Evolutionary conservation across 305 asterid species (phyloP).

Genomic region (Fraxinus xanthoxyloides): DNA sequence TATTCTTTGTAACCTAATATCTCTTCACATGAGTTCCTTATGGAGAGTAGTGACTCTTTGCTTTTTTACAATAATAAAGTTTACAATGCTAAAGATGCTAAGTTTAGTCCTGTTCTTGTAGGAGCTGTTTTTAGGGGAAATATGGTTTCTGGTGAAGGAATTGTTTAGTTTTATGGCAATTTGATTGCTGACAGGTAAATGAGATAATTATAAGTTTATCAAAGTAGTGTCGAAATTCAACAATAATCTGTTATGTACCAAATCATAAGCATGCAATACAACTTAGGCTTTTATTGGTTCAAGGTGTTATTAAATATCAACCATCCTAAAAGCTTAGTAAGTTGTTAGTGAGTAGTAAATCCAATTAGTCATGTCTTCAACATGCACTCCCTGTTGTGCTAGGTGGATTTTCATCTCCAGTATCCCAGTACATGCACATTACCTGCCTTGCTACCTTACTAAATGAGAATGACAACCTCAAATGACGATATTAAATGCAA

Average conservation of each 20-base stretch:
- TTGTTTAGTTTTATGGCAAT: neutral
- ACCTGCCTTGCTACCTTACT: neutral
- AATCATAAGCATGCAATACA: neutral
- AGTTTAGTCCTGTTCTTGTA: neutral
- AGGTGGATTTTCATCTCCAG: neutral
- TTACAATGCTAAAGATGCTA: neutral
- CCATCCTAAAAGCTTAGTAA: neutral
- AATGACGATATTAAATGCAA: neutral
- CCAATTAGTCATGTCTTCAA: neutral
- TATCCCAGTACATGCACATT: neutral
- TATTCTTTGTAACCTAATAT: neutral
- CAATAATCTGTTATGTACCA: neutral
- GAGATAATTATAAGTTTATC: neutral
- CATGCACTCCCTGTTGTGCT: neutral
- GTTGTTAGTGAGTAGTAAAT: neutral
- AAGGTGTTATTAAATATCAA: neutral
- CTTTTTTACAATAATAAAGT: too few species aligned
- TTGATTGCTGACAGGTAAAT: neutral
- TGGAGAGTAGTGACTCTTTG: neutral
- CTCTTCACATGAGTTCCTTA: neutral
- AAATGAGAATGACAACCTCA: neutral
- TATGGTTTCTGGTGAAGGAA: neutral
- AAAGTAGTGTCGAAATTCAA: neutral
- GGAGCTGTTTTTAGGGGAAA: too few species aligned
- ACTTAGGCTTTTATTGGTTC: neutral